Evolutionary conservation across 2,329 filamentous ascomycete species (phyloP).

Genomic region (Nigrospora sphaerica): DNA sequence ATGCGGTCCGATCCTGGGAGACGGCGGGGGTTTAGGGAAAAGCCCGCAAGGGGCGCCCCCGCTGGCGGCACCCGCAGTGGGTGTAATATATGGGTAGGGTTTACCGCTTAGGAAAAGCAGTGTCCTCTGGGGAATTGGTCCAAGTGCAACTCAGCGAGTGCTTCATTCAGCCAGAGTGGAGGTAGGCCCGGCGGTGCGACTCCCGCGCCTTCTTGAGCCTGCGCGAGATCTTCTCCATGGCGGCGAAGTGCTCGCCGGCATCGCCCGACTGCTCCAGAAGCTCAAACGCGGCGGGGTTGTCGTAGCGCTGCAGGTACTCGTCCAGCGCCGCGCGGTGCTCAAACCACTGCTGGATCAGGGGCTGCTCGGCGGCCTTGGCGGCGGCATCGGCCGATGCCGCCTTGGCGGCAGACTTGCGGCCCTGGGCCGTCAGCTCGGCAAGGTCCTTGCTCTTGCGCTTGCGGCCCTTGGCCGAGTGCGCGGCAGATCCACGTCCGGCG

Average conservation of each 20-base stretch:
- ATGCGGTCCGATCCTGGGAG: too few species aligned
- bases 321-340: slow-evolving; percentile 59
- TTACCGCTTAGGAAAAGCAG: not conserved
- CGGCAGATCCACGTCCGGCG: slow-evolving; percentile 22
- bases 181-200: slow-evolving; percentile 26
- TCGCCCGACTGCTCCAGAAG: slow-evolving; percentile 46
- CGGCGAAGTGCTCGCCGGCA: slow-evolving; percentile 40
- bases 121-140: slow-evolving; percentile 20
- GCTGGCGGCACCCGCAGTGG: too few species aligned
- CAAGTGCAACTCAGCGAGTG: slow-evolving; percentile 12
- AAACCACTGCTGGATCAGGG: slow-evolving; percentile 47
- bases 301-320: slow-evolving; percentile 44
- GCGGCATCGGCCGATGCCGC: slow-evolving; percentile 23
- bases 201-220: slow-evolving; percentile 28
- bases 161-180: slow-evolving; percentile 27
- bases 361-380: slow-evolving; percentile 27
- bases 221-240: slow-evolving; percentile 45
- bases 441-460: slow-evolving; percentile 50
- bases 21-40: too few species aligned
- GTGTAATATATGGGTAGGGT: not conserved
- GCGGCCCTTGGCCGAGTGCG: slow-evolving; percentile 38
- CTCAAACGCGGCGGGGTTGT: slow-evolving; percentile 42
- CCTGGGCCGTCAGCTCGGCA: slow-evolving; percentile 30
- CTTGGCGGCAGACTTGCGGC: slow-evolving; percentile 44
- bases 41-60: too few species aligned